phyloP scores from a whole-genome alignment of 768 basidiomycete genomes.

The Vararia minispora region DNA sequence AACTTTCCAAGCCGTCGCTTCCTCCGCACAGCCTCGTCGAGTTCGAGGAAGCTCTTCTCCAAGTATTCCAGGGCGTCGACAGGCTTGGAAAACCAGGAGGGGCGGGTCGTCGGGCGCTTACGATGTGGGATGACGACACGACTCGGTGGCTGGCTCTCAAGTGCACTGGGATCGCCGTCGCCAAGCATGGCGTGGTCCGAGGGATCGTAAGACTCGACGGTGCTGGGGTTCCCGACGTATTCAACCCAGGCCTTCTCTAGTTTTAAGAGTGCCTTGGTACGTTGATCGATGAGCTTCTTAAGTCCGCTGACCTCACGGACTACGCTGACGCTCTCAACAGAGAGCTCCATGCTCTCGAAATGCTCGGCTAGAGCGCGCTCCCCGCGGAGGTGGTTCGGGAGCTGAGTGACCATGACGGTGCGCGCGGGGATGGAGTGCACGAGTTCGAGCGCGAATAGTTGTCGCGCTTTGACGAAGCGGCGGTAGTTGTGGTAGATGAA shows the following conservation, averaged over 20 bases:
- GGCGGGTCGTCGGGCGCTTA: slow-evolving; percentile 64
- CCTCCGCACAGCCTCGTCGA: slow-evolving; percentile 75
- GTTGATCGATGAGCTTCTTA: slow-evolving; percentile 58
- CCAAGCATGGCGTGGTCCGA: slow-evolving; percentile 40
- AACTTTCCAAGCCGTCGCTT: slow-evolving; percentile 64
- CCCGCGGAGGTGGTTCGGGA: slow-evolving; percentile 77
- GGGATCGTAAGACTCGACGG: slow-evolving; percentile 72
- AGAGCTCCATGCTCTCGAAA: slow-evolving; percentile 80
- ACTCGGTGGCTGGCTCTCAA: slow-evolving; percentile 36
- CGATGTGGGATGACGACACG: slow-evolving; percentile 67
- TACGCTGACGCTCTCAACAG: slow-evolving; percentile 87
- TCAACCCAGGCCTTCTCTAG: slow-evolving; percentile 81
- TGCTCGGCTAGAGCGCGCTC: slow-evolving; percentile 86
- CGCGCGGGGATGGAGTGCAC: slow-evolving; percentile 92
- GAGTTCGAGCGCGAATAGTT: slow-evolving; percentile 88
- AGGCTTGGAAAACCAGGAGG: slow-evolving; percentile 60
- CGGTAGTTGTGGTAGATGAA: slow-evolving; percentile 86
- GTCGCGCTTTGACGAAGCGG: slow-evolving; percentile 80
- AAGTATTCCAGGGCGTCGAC: slow-evolving; percentile 89
- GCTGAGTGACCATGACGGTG: slow-evolving; percentile 77
- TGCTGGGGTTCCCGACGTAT: slow-evolving; percentile 92
- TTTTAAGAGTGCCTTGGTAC: slow-evolving; percentile 70
- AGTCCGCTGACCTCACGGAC: slow-evolving; percentile 74
- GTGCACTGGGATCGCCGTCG: slow-evolving; percentile 39
- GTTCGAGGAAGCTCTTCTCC: slow-evolving; percentile 65